phyloP scores from a whole-genome alignment of 164 flowering plant species.

The Warburgia ugandensis region DNA sequence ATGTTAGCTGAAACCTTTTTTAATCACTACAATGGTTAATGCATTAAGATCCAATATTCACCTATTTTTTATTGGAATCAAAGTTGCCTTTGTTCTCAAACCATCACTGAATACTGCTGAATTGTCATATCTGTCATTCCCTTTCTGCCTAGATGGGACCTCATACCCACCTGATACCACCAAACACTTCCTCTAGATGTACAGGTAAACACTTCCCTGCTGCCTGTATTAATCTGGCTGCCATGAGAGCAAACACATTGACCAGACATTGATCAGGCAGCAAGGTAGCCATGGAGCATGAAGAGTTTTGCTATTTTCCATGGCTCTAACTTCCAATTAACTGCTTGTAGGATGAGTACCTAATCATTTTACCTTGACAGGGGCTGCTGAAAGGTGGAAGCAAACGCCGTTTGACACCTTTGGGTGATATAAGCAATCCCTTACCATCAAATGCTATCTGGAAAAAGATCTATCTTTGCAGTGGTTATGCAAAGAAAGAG shows the following conservation, averaged over 20 bases:
- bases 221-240: too few species aligned
- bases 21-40: background rate
- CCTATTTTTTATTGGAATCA: too few species aligned
- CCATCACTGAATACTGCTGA: too few species aligned
- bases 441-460: constrained; percentile 61
- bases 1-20: background rate
- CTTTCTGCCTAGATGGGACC: background rate
- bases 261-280: background rate
- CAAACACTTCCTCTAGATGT: too few species aligned
- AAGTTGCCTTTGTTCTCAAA: too few species aligned
- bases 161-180: background rate
- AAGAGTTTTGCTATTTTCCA: too few species aligned
- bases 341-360: background rate
- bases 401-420: constrained; percentile 68
- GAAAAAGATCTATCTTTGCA: constrained; percentile 50
- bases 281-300: background rate
- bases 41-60: too few species aligned
- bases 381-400: constrained; percentile 84
- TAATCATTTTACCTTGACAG: constrained; percentile 22
- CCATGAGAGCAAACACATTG: too few species aligned
- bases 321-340: background rate
- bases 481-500: constrained; percentile 45
- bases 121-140: background rate
- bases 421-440: constrained; percentile 54
- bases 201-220: too few species aligned